phyloP scores from a whole-genome alignment of 768 basidiomycete species.

The Stropharia rugosoannulata region DNA sequence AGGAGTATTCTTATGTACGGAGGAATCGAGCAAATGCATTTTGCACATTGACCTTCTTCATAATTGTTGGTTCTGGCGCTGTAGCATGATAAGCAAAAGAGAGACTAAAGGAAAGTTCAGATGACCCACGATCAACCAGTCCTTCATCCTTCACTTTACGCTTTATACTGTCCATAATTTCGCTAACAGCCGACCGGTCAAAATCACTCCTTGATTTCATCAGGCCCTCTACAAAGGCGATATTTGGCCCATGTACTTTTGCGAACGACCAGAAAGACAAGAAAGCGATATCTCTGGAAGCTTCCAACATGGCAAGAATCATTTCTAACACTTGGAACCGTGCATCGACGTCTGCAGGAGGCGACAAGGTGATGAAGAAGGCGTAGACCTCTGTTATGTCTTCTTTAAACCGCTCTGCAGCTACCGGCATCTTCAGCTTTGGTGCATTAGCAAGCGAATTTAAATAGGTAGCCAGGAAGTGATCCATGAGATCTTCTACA shows the following conservation, averaged over 20 bases:
- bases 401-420: conserved; percentile 77
- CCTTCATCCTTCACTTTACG: conserved; percentile 91
- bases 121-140: conserved; percentile 71
- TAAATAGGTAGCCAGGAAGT: conserved; percentile 88
- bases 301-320: conserved; percentile 77
- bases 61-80: conserved; percentile 85
- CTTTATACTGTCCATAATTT: conserved; percentile 92
- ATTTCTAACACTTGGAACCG: conserved; percentile 87
- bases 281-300: conserved; percentile 87
- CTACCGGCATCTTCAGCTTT: conserved; percentile 85
- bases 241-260: conserved; percentile 89
- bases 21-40: conserved; percentile 76
- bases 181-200: conserved; percentile 82
- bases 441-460: conserved; percentile 80
- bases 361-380: conserved; percentile 81
- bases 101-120: neutral
- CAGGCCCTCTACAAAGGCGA: conserved; percentile 86
- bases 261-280: conserved; percentile 94
- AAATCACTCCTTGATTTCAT: conserved; percentile 90
- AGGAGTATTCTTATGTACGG: conserved; percentile 35
- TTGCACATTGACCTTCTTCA: conserved; percentile 86
- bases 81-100: conserved; percentile 6
- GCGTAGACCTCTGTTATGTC: conserved; percentile 78
- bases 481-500: conserved; percentile 88
- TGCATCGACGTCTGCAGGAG: conserved; percentile 73